Percentiles rank a stretch among this genome's conserved stretches.
Evolutionary conservation across 768 basidiomycete species (phyloP).

Genomic region (Obba rivulosa): DNA sequence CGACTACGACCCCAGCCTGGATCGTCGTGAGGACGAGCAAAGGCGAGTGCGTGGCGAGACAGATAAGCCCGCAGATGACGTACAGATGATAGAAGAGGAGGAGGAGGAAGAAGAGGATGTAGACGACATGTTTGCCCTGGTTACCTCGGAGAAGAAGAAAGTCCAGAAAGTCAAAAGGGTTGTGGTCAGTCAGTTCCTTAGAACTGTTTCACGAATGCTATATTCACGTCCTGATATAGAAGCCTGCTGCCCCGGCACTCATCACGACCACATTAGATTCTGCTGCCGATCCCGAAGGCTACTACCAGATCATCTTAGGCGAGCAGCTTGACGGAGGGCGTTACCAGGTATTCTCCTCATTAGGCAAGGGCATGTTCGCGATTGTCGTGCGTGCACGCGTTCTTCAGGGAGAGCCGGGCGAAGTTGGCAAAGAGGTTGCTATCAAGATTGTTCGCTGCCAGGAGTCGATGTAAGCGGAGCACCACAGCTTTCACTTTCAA

Average conservation of each 20-base stretch:
- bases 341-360: conserved; percentile 89
- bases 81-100: conserved; percentile 44
- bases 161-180: conserved; percentile 53
- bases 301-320: conserved; percentile 90
- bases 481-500: neutral
- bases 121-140: conserved; percentile 93
- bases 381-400: conserved; percentile 90
- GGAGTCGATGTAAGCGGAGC: conserved; percentile 79
- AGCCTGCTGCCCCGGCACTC: conserved; percentile 52
- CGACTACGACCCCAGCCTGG: conserved; percentile 84
- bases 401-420: conserved; percentile 54
- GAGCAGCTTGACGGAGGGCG: conserved; percentile 89
- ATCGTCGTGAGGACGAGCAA: conserved; percentile 80
- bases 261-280: conserved; percentile 80
- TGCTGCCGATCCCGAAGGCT: conserved; percentile 91
- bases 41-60: conserved; percentile 51
- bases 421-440: conserved; percentile 74
- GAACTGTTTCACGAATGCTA: too few relatives aligned
- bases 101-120: conserved; percentile 79
- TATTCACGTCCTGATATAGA: conserved; percentile 27
- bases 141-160: conserved; percentile 42
- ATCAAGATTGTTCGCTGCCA: conserved; percentile 97
- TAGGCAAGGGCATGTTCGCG: conserved; percentile 99
- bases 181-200: conserved; percentile 35
- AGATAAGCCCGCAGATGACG: conserved; percentile 33